These are phyloP conservation scores for Neurospora discreta DNA, from an alignment of 495 filamentous ascomycete species.

Conservation along the genomic window DNA sequence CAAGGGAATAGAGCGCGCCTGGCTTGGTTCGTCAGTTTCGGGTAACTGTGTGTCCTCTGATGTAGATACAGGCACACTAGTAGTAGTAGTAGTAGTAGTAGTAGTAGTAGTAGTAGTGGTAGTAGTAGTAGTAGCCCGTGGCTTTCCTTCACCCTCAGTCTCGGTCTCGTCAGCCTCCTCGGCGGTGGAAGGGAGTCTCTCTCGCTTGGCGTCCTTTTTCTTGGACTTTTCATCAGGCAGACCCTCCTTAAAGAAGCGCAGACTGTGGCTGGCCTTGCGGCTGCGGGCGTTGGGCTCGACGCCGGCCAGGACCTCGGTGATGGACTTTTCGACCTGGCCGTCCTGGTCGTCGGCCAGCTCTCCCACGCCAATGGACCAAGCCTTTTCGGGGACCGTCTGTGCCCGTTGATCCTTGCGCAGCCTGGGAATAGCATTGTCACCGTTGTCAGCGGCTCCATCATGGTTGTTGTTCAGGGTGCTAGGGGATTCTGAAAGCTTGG, in stretches of 20 bases:
- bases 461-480: constrained; percentile 1
- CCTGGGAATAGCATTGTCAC: constrained; percentile 20
- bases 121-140: not conserved
- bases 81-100: no score
- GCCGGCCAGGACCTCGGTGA: constrained; percentile 68
- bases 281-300: constrained; percentile 72
- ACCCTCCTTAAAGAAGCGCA: constrained; percentile 89
- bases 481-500: constrained; percentile 8
- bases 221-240: constrained; percentile 46
- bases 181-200: constrained; percentile 18
- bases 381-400: constrained; percentile 37
- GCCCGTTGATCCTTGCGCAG: constrained; percentile 34
- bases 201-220: constrained; percentile 29
- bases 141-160: not conserved
- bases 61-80: not conserved
- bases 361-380: constrained; percentile 43
- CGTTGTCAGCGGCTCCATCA: constrained; percentile 12
- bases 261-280: constrained; percentile 85
- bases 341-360: constrained; percentile 28
- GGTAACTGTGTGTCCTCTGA: constrained; percentile 2
- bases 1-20: constrained; percentile 5
- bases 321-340: constrained; percentile 65
- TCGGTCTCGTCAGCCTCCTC: constrained; percentile 10
- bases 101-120: no score
- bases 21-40: not conserved